Conservation (phyloP, 108 stramenopile genomes). For the Cafeteria roenbergensis region DNA sequence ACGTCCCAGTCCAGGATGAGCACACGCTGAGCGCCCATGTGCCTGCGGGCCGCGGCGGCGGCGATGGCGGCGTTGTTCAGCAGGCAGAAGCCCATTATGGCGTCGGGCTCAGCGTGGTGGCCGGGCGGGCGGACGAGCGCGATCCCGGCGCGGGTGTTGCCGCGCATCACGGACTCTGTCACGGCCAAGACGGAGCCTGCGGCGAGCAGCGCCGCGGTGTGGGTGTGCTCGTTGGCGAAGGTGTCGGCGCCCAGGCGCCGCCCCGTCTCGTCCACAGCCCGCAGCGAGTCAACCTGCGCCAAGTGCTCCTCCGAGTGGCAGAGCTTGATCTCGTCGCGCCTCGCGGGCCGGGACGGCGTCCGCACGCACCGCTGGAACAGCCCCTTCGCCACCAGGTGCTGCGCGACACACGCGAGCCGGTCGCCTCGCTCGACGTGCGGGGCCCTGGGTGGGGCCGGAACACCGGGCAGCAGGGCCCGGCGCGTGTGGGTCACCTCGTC, state of each 20-base stretch:
- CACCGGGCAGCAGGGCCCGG: not conserved
- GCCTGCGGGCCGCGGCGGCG: constrained; percentile 10
- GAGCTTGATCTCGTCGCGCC: not conserved
- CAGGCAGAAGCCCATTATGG: constrained; percentile 63
- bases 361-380: constrained; percentile 7
- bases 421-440: not conserved
- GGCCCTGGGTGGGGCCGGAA: not conserved
- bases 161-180: not conserved
- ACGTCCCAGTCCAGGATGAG: constrained; percentile 55
- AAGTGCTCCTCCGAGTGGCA: not conserved
- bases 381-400: not conserved
- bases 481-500: not conserved
- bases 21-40: constrained; percentile 24
- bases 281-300: not conserved
- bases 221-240: not conserved
- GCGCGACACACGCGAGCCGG: not conserved
- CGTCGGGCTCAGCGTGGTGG: constrained; percentile 59
- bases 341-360: not conserved
- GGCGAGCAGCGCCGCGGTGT: not conserved
- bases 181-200: not conserved
- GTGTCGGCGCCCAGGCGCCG: not conserved
- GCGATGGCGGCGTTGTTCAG: constrained; percentile 58
- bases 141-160: constrained; percentile 5
- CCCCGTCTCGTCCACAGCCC: not conserved
- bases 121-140: constrained; percentile 69